Conservation (phyloP, 2,329 filamentous ascomycete genomes). For the Exophiala oligosperma region DNA sequence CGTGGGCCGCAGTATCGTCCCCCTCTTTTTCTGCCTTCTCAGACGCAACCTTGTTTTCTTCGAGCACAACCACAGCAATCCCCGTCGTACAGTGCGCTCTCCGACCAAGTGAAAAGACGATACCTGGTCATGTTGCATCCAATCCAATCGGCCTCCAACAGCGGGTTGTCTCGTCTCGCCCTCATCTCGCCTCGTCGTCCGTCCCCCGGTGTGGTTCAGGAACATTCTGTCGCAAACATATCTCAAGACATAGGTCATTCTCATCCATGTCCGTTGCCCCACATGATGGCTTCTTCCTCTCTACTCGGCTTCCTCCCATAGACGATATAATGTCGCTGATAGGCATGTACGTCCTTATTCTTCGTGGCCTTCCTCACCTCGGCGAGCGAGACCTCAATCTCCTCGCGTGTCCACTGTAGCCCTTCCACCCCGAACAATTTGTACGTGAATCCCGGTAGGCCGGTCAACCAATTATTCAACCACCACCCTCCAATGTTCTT, state of each 20-base stretch:
- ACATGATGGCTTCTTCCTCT: conserved; percentile 24
- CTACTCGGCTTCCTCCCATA: conserved; percentile 31
- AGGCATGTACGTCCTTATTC: conserved; percentile 42
- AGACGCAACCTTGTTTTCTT: no score
- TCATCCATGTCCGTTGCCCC: conserved; percentile 11
- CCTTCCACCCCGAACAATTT: conserved; percentile 39
- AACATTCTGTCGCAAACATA: no score
- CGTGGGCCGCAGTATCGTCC: no score
- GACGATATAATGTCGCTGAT: conserved; percentile 42
- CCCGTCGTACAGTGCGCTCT: no score
- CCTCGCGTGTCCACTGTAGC: conserved; percentile 45
- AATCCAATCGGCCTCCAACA: no score
- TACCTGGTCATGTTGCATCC: no score
- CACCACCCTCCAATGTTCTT: conserved; percentile 53
- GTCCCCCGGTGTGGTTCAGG: no score
- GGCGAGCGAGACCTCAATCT: conserved; percentile 49
- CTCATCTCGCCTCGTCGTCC: no score
- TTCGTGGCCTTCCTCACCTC: conserved; percentile 44
- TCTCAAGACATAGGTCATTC: neutral
- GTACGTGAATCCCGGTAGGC: conserved; percentile 45
- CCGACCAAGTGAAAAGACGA: no score
- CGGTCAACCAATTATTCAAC: conserved; percentile 47
- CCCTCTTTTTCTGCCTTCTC: no score
- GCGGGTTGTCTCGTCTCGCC: no score
- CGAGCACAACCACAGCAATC: no score